Percentiles rank a stretch among this genome's conserved stretches.
Conservation (phyloP, 306 rosid genomes). For the Cicer chorassanicum region DNA sequence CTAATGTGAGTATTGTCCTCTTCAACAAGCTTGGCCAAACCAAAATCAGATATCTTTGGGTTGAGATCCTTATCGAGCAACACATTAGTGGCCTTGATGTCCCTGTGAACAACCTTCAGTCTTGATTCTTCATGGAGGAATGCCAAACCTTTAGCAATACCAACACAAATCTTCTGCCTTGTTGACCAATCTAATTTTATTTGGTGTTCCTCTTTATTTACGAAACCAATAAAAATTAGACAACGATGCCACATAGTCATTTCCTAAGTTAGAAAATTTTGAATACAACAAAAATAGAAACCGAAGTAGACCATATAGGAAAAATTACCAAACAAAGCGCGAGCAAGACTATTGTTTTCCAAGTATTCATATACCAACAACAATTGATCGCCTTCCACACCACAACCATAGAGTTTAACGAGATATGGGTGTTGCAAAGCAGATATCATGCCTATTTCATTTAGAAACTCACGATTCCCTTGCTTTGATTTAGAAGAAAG, state of each 20-base stretch:
- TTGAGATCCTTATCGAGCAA: slow-evolving; percentile 42
- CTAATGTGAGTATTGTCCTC: slow-evolving; percentile 53
- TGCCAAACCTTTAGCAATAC: slow-evolving; percentile 65
- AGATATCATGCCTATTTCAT: slow-evolving; percentile 77
- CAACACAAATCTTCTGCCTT: slow-evolving; percentile 60
- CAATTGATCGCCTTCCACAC: slow-evolving; percentile 56
- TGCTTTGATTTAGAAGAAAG: slow-evolving; percentile 78
- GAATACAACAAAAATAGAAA: neutral
- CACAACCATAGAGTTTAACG: slow-evolving; percentile 46
- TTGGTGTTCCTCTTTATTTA: slow-evolving; percentile 32
- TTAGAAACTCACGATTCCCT: slow-evolving; percentile 76
- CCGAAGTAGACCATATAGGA: neutral
- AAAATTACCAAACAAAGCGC: slow-evolving; percentile 54
- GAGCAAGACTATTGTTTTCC: slow-evolving; percentile 64
- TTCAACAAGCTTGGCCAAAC: slow-evolving; percentile 68
- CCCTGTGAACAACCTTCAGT: slow-evolving; percentile 69
- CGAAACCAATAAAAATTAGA: neutral
- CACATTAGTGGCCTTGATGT: slow-evolving; percentile 65
- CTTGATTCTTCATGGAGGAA: slow-evolving; percentile 74
- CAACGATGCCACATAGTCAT: neutral
- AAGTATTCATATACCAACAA: slow-evolving; percentile 58
- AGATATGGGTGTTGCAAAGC: slow-evolving; percentile 61
- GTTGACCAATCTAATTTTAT: slow-evolving; percentile 57
- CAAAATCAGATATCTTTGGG: slow-evolving; percentile 66
- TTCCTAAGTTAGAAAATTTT: neutral